Percentiles rank a stretch among this genome's conserved stretches.
These are phyloP conservation scores for Solanum chaucha DNA, from an alignment of 257 asterid genomes.

Conservation along the genomic window DNA sequence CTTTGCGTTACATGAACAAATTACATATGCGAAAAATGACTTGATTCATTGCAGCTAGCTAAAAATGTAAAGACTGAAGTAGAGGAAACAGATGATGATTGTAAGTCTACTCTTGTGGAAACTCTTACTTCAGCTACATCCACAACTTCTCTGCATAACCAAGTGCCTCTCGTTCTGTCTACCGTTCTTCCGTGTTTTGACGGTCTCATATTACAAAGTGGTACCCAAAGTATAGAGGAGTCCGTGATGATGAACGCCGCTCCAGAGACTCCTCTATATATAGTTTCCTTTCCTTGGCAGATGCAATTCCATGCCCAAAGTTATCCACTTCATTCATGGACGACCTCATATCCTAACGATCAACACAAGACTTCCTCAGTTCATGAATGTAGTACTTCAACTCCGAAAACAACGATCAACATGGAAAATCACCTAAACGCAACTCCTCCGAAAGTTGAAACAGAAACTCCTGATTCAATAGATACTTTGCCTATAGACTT, in stretches of 20 bases:
- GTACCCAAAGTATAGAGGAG: conserved; percentile 1
- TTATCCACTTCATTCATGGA: neutral
- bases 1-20: neutral
- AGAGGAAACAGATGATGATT: conserved; percentile 8
- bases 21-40: neutral
- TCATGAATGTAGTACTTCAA: neutral
- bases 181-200: conserved; percentile 20
- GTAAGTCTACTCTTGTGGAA: neutral
- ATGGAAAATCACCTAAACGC: neutral
- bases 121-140: conserved; percentile 12
- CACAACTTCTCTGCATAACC: conserved; percentile 5
- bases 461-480: neutral
- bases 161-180: conserved; percentile 36
- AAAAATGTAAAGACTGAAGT: conserved; percentile 18
- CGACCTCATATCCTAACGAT: neutral
- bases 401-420: conserved; percentile 3
- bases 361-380: neutral
- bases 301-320: conserved; percentile 19
- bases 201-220: conserved; percentile 8
- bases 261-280: conserved; percentile 20
- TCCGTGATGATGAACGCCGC: neutral
- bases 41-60: conserved; percentile 29
- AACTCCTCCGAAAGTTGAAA: neutral
- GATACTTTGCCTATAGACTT: neutral
- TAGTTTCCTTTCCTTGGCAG: conserved; percentile 45